phyloP scores from a whole-genome alignment of 2,329 filamentous ascomycete species.

The Davidsoniella eucalypti region DNA sequence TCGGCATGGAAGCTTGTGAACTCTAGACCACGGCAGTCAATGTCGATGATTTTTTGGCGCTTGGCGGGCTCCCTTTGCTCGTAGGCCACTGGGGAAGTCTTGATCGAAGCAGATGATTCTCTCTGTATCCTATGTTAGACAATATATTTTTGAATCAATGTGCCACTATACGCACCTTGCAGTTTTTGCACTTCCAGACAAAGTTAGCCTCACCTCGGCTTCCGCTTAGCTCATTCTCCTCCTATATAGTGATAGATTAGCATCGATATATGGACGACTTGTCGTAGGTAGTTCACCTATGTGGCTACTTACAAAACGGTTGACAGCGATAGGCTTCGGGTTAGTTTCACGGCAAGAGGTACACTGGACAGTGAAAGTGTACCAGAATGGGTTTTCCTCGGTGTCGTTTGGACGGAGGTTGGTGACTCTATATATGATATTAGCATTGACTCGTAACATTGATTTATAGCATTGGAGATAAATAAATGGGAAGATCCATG shows the following conservation, averaged over 20 bases:
- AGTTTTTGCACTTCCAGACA: constrained; percentile 98
- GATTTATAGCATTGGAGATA: neutral
- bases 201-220: constrained; percentile 95
- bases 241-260: constrained; percentile 33
- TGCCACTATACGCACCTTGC: constrained; percentile 47
- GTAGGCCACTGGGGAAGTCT: constrained; percentile 55
- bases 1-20: constrained; percentile 84
- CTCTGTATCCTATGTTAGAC: constrained; percentile 31
- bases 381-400: constrained; percentile 72
- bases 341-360: constrained; percentile 92
- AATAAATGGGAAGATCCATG: neutral
- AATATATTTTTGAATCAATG: neutral
- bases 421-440: constrained; percentile 45
- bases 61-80: constrained; percentile 55
- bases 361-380: constrained; percentile 95
- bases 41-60: constrained; percentile 63
- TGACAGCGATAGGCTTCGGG: constrained; percentile 71
- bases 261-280: neutral
- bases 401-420: constrained; percentile 76
- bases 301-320: constrained; percentile 55
- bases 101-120: constrained; percentile 75
- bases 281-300: neutral
- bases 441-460: constrained; percentile 1
- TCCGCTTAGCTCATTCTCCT: constrained; percentile 77
- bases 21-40: constrained; percentile 88